These are phyloP conservation scores for Thelephora terrestris DNA, from an alignment of 1,284 basidiomycete species.

Conservation along the genomic window DNA sequence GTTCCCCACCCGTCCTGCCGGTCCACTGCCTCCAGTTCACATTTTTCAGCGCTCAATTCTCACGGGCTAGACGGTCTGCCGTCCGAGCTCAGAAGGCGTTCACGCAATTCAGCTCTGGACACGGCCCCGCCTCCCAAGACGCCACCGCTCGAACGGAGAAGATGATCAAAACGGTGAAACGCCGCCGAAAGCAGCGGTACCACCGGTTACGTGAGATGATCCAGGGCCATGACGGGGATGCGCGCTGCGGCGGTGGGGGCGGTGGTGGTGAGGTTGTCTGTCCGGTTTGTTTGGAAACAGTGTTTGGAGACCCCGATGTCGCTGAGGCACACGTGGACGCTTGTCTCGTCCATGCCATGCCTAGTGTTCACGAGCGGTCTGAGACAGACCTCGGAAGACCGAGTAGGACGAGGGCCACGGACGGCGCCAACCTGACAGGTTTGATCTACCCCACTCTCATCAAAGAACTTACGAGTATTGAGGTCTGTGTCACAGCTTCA, in stretches of 20 bases:
- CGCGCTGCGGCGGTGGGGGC: conserved; percentile 18
- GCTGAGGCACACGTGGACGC: conserved; percentile 69
- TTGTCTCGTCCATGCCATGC: conserved; percentile 45
- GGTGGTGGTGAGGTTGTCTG: conserved; percentile 37
- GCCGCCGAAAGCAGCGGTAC: conserved; percentile 55
- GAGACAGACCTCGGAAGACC: conserved; percentile 21
- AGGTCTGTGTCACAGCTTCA: conserved; percentile 28
- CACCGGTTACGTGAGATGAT: conserved; percentile 52
- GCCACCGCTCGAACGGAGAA: conserved; percentile 38
- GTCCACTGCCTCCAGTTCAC: background rate
- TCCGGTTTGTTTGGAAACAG: conserved; percentile 49
- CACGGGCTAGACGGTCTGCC: conserved; percentile 44
- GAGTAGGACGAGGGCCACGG: conserved; percentile 21
- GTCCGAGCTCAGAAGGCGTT: conserved; percentile 51
- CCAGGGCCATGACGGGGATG: conserved; percentile 43
- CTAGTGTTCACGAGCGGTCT: conserved; percentile 23
- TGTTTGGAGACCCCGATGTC: conserved; percentile 59
- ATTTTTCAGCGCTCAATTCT: conserved; percentile 5
- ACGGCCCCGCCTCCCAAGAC: conserved; percentile 18
- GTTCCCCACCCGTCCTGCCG: conserved; percentile 7
- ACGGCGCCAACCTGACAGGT: conserved; percentile 31
- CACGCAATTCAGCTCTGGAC: conserved; percentile 19
- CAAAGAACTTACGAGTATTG: background rate
- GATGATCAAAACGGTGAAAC: conserved; percentile 45
- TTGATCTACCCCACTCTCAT: conserved; percentile 3